Base-by-base conservation (phyloP, 129 eudicot genomes). In the Arctium minus region DNA sequence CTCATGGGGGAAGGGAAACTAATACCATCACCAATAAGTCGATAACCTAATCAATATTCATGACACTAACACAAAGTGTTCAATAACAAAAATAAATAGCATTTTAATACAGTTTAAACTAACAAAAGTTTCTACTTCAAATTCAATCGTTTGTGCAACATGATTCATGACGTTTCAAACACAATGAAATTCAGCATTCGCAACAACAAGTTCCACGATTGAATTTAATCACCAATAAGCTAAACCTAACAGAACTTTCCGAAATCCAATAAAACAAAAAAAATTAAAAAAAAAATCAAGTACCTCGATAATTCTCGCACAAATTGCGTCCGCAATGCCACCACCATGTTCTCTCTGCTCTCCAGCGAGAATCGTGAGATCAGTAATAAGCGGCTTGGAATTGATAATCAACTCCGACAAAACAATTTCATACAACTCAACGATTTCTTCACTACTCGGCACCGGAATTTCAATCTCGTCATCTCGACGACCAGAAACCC, bases 371-470 rank as follows among this genome's bases (percentile, higher is more conserved):
- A 92, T 92, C 0, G 98, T 94, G 76, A 94, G 97, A 88, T 94
- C 98, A 60, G 97, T 92, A 69, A 94, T 94, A 10, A 94, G 86
- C 11, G 97, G 98, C 89, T 94, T 94, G 80, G 97, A 94, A 88
- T 94, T 94, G 17, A 92, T 80, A 22, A 89, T 80, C 48, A 94
- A 89, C 50, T 92, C 97, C 42, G 92, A 79, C 31, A 94, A 67
- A 44, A 92, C 83, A 31, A 78, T 60, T 50, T 94, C 97, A 69
- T 94, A 94, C 29, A 89, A 46, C 82, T 88, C 83, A 6, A 89
- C 97, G 72, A 94, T 86, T 40, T 91, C 98, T 48, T 88, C 91
- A 4, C 86, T 85, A 46, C 53, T 81, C 75, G 75, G 75, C 48
- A 80, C 69, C 62, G 86, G 89, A 7, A 79, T 17, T 13, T 50